A percentile compares a stretch with the other conserved stretches of the same genome.
phyloP scores from a whole-genome alignment of 768 basidiomycete species.

The Coprinopsis cinerea region DNA sequence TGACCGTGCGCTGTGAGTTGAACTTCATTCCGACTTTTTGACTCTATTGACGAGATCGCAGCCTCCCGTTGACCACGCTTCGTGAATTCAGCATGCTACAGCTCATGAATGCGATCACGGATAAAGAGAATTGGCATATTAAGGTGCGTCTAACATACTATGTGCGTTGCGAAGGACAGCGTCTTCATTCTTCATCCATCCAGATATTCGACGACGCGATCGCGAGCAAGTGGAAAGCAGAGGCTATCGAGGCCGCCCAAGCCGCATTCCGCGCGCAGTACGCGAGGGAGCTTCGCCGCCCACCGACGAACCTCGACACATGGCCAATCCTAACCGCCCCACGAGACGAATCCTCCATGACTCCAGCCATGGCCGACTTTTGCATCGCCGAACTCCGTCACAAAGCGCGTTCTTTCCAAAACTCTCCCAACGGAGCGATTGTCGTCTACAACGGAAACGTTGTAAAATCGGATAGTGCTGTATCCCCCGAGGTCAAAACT shows the following conservation, averaged over 20 bases:
- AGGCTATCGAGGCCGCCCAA: constrained; percentile 5
- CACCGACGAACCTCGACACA: neutral
- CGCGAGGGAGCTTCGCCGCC: neutral
- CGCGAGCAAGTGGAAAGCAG: constrained; percentile 14
- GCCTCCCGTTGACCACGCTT: constrained; percentile 11
- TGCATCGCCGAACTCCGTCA: constrained; percentile 20
- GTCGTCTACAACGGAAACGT: constrained; percentile 17
- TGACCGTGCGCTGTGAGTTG: neutral
- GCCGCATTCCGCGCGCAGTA: neutral
- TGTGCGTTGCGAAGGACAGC: neutral
- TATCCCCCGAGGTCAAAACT: constrained; percentile 15
- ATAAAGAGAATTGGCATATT: constrained; percentile 20
- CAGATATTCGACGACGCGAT: constrained; percentile 16
- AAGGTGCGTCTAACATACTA: constrained; percentile 14
- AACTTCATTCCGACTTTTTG: neutral
- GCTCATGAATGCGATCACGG: constrained; percentile 23
- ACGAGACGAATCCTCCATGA: constrained; percentile 1
- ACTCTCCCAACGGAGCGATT: constrained; percentile 11
- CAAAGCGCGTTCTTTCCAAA: constrained; percentile 14
- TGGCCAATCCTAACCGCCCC: neutral
- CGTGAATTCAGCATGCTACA: constrained; percentile 21
- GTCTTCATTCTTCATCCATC: neutral
- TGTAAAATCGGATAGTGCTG: constrained; percentile 24
- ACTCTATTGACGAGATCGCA: neutral
- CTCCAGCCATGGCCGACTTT: constrained; percentile 17